A percentile compares a stretch with the other conserved stretches of the same genome.
Evolutionary conservation across 2,329 filamentous ascomycete genomes (phyloP).

Genomic region (Fusarium scirpi): DNA sequence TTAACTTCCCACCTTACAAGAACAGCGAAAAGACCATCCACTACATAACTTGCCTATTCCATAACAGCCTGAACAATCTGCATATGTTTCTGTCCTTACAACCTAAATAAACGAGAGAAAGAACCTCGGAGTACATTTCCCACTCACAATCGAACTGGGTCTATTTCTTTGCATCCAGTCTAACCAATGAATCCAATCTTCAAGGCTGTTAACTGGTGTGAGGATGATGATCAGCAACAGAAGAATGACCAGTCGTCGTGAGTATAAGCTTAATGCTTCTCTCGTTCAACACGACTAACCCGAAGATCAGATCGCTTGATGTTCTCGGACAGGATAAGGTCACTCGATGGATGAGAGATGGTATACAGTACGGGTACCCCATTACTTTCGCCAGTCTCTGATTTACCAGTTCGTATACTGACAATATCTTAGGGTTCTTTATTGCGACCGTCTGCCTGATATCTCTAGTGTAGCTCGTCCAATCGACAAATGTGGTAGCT

Average conservation of each 20-base stretch:
- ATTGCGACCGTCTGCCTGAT: slow-evolving; percentile 32
- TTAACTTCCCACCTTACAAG: slow-evolving; percentile 2
- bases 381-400: not conserved
- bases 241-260: slow-evolving; percentile 8
- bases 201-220: slow-evolving; percentile 20
- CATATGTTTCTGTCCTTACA: not conserved
- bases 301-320: slow-evolving; percentile 10
- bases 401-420: slow-evolving; percentile 5
- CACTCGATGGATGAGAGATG: slow-evolving; percentile 35
- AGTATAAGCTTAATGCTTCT: not conserved
- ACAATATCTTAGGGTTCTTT: slow-evolving; percentile 27
- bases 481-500: slow-evolving; percentile 21
- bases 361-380: slow-evolving; percentile 29
- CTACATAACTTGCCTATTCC: not conserved
- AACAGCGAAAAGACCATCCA: not conserved
- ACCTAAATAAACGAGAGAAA: not conserved
- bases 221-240: slow-evolving; percentile 4
- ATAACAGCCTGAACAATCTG: not conserved
- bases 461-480: slow-evolving; percentile 29
- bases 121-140: not conserved
- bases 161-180: not conserved
- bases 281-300: slow-evolving; percentile 6
- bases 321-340: slow-evolving; percentile 29
- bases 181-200: slow-evolving; percentile 22
- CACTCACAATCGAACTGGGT: not conserved